Evolutionary conservation across 1,139 yeast genomes (phyloP).

Genomic region (Yamadazyma siamensis): DNA sequence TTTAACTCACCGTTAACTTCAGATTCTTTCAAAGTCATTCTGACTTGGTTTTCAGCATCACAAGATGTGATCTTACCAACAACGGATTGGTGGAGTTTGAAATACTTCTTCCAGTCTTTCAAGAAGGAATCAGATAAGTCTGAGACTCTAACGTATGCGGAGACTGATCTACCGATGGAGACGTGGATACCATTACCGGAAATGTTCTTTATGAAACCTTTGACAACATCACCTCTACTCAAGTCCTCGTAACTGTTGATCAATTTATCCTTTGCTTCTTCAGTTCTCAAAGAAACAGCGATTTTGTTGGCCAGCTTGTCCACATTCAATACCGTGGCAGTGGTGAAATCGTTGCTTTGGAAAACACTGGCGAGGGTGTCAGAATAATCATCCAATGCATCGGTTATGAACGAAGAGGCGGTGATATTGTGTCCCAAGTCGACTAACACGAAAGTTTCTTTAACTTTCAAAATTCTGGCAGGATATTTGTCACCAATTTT

Average conservation of each 20-base stretch:
- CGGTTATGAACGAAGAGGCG: slow-evolving; percentile 72
- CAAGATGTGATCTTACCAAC: slow-evolving; percentile 68
- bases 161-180: slow-evolving; percentile 65
- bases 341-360: slow-evolving; percentile 53
- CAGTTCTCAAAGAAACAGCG: slow-evolving; percentile 60
- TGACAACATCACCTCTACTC: slow-evolving; percentile 65
- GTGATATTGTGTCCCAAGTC: slow-evolving; percentile 60
- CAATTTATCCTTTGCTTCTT: slow-evolving; percentile 49
- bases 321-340: slow-evolving; percentile 58
- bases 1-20: slow-evolving; percentile 70
- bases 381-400: slow-evolving; percentile 72
- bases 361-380: slow-evolving; percentile 51
- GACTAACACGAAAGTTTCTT: slow-evolving; percentile 60
- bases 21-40: slow-evolving; percentile 78
- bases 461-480: slow-evolving; percentile 62
- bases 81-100: slow-evolving; percentile 70
- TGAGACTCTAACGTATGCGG: slow-evolving; percentile 77
- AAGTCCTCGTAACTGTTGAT: slow-evolving; percentile 55
- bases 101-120: slow-evolving; percentile 84
- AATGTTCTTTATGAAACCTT: slow-evolving; percentile 75
- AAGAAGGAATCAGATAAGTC: slow-evolving; percentile 79
- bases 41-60: slow-evolving; percentile 61
- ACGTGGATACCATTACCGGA: slow-evolving; percentile 79
- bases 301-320: slow-evolving; percentile 58
- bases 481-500: slow-evolving; percentile 60